These are phyloP conservation scores for Firmiana major DNA, from an alignment of 345 rosid species.

Conservation along the genomic window DNA sequence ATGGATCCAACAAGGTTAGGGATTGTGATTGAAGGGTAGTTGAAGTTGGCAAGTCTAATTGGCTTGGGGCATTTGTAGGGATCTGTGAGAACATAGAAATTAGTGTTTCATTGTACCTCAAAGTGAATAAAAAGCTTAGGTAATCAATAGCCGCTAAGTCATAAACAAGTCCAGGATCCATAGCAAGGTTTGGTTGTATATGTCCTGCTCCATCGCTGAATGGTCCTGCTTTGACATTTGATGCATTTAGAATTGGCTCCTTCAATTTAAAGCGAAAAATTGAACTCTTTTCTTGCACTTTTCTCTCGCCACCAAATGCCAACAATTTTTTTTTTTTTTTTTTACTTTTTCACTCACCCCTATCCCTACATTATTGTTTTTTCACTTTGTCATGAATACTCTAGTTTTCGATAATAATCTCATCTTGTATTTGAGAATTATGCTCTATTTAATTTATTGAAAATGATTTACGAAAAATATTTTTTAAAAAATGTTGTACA, in stretches of 20 bases:
- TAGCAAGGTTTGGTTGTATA: slow-evolving; percentile 68
- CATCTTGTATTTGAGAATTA: too few relatives aligned
- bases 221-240: slow-evolving; percentile 50
- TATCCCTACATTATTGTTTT: too few relatives aligned
- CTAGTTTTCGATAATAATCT: too few relatives aligned
- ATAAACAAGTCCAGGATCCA: slow-evolving; percentile 79
- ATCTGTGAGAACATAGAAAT: slow-evolving; percentile 33
- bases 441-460: too few relatives aligned
- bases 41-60: slow-evolving; percentile 45
- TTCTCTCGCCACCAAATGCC: too few relatives aligned
- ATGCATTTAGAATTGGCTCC: slow-evolving; percentile 42
- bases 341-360: too few relatives aligned
- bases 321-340: too few relatives aligned
- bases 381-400: too few relatives aligned
- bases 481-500: too few relatives aligned
- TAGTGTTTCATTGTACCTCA: slow-evolving; percentile 52
- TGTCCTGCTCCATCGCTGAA: slow-evolving; percentile 85
- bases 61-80: slow-evolving; percentile 43
- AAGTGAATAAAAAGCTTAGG: slow-evolving; percentile 63
- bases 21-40: slow-evolving; percentile 81
- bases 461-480: too few relatives aligned
- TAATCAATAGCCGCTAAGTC: slow-evolving; percentile 53
- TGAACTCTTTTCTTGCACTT: too few relatives aligned
- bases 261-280: too few relatives aligned
- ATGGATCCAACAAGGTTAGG: slow-evolving; percentile 32